phyloP scores from a whole-genome alignment of 2,329 filamentous ascomycete species.

The Pestalotiopsis sp. region DNA sequence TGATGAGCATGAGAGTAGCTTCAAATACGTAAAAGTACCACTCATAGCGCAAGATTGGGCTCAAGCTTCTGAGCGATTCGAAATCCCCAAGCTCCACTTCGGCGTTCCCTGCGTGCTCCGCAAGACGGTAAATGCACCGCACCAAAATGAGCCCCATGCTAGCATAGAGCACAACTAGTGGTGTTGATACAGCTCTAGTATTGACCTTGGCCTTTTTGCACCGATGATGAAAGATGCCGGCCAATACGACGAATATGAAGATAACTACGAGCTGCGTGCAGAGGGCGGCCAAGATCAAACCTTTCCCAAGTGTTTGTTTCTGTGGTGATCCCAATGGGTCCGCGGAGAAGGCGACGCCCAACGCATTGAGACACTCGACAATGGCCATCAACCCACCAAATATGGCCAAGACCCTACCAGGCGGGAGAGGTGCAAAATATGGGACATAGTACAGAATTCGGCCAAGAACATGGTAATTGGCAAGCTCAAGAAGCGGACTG shows the following conservation, averaged over 20 bases:
- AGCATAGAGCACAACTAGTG: slow-evolving; percentile 41
- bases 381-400: slow-evolving; percentile 46
- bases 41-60: slow-evolving; percentile 42
- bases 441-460: slow-evolving; percentile 64
- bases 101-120: slow-evolving; percentile 41
- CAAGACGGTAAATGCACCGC: slow-evolving; percentile 49
- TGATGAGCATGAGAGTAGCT: slow-evolving; percentile 41
- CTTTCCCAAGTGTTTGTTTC: slow-evolving; percentile 34
- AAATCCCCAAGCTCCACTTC: slow-evolving; percentile 32
- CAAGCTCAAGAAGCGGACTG: slow-evolving; percentile 62
- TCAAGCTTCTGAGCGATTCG: slow-evolving; percentile 26
- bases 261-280: slow-evolving; percentile 49
- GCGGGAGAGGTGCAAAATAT: slow-evolving; percentile 53
- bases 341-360: slow-evolving; percentile 40
- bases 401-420: slow-evolving; percentile 42
- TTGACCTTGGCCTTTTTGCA: slow-evolving; percentile 23
- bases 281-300: slow-evolving; percentile 42
- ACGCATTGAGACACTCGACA: slow-evolving; percentile 45
- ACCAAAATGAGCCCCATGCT: slow-evolving; percentile 44
- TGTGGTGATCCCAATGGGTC: slow-evolving; percentile 32
- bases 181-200: slow-evolving; percentile 17
- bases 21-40: slow-evolving; percentile 50
- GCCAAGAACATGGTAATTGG: slow-evolving; percentile 65
- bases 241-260: slow-evolving; percentile 41
- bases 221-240: slow-evolving; percentile 44